Percentiles rank a stretch among this genome's conserved stretches.
phyloP scores from a whole-genome alignment of 208 protist species.

The Chromosphaera perkinsii region DNA sequence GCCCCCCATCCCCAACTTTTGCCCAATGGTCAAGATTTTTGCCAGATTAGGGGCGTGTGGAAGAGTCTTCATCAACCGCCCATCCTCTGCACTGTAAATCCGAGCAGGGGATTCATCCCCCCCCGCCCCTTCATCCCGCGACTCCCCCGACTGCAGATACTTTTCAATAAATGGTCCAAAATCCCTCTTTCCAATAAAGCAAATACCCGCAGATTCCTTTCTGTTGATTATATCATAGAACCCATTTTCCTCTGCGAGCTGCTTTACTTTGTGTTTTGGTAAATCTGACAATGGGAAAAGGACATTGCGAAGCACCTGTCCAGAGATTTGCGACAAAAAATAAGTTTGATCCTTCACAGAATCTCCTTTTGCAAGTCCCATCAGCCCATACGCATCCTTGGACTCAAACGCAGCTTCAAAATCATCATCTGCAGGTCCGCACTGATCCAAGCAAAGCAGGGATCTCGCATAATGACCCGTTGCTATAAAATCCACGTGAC shows the following conservation, averaged over 20 bases:
- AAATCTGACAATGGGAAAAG: conserved; percentile 56
- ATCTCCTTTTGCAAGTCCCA: conserved; percentile 6
- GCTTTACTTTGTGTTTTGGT: conserved; percentile 31
- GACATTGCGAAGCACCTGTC: conserved; percentile 12
- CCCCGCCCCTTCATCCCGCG: no score
- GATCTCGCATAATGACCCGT: conserved; percentile 28
- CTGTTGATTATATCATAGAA: neutral
- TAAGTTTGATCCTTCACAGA: conserved; percentile 60
- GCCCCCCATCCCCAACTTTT: no score
- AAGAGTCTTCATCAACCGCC: no score
- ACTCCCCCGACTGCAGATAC: no score
- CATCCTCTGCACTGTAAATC: no score
- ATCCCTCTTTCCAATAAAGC: conserved; percentile 61
- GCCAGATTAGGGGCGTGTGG: no score
- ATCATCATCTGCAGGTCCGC: neutral
- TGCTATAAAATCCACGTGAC: conserved; percentile 18
- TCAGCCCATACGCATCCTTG: neutral
- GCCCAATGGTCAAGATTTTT: no score
- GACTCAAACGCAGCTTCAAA: neutral
- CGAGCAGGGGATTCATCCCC: no score
- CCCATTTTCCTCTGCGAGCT: conserved; percentile 1
- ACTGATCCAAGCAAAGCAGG: neutral
- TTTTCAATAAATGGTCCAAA: conserved; percentile 36
- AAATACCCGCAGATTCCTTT: conserved; percentile 55
- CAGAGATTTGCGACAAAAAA: conserved; percentile 47